Percentiles rank a stretch among this genome's conserved stretches.
These are phyloP conservation scores for Ophiostoma piceae DNA, from an alignment of 2,329 filamentous ascomycete species.

Conservation along the genomic window DNA sequence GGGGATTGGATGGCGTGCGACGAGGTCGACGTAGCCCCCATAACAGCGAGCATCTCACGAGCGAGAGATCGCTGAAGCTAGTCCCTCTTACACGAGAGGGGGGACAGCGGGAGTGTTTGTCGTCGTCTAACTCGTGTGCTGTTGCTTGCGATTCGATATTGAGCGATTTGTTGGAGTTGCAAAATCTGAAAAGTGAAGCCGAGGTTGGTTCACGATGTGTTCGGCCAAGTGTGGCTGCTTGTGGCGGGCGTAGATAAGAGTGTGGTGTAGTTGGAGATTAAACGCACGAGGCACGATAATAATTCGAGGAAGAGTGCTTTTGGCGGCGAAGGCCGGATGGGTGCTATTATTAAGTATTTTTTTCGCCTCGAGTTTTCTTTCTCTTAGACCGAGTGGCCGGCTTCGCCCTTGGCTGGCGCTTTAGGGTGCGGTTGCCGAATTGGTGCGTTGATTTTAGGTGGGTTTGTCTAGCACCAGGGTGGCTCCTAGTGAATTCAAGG, in stretches of 20 bases:
- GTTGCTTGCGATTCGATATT: background rate
- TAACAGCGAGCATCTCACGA: slow-evolving; percentile 25
- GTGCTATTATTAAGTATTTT: slow-evolving; percentile 27
- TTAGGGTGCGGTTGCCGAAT: slow-evolving; percentile 22
- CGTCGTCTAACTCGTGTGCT: no score
- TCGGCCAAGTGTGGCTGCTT: background rate
- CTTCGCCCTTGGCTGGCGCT: slow-evolving; percentile 24
- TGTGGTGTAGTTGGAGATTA: background rate
- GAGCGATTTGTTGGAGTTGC: background rate
- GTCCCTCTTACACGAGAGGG: slow-evolving; percentile 6
- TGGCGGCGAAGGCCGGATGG: slow-evolving; percentile 23
- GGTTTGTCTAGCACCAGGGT: slow-evolving; percentile 4
- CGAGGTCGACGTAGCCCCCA: slow-evolving; percentile 21
- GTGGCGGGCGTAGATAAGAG: slow-evolving; percentile 14
- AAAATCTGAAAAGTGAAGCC: slow-evolving; percentile 9
- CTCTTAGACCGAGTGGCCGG: slow-evolving; percentile 23
- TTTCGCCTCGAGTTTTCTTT: slow-evolving; percentile 12
- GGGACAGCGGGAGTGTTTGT: background rate
- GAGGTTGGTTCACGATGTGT: background rate
- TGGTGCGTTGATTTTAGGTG: slow-evolving; percentile 26
- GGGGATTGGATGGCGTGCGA: slow-evolving; percentile 19
- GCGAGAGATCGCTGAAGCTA: slow-evolving; percentile 16
- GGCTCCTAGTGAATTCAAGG: background rate
- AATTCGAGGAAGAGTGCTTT: slow-evolving; percentile 19
- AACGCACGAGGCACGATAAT: slow-evolving; percentile 20